These are phyloP conservation scores for Lactifluus echinatus DNA, from an alignment of 768 basidiomycete species.

Conservation along the genomic window DNA sequence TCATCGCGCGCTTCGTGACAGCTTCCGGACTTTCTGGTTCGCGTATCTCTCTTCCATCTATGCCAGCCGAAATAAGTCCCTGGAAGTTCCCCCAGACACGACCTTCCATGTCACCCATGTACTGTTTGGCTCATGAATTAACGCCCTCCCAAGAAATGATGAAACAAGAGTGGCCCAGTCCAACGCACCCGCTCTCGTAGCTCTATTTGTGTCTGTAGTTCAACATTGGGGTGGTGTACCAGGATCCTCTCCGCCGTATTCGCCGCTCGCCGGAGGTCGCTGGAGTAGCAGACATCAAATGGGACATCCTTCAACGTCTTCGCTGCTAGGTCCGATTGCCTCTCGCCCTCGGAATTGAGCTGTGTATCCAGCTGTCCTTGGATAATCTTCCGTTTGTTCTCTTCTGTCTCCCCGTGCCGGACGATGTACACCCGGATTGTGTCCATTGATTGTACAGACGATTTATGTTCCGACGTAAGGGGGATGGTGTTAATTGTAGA, in stretches of 20 bases:
- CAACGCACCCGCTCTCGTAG: slow-evolving; percentile 60
- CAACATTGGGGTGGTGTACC: slow-evolving; percentile 39
- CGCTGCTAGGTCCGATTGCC: slow-evolving; percentile 51
- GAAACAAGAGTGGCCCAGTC: not conserved
- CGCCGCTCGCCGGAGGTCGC: slow-evolving; percentile 61
- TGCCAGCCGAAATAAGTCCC: not conserved
- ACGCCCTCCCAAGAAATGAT: not conserved
- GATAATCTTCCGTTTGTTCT: slow-evolving; percentile 51
- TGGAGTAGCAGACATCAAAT: slow-evolving; percentile 57
- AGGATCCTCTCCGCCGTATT: slow-evolving; percentile 68
- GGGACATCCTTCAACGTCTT: slow-evolving; percentile 42
- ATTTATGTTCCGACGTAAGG: not conserved
- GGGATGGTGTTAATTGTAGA: not conserved
- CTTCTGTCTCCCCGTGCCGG: slow-evolving; percentile 73
- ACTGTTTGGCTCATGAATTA: slow-evolving; percentile 28
- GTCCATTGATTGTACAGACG: slow-evolving; percentile 22
- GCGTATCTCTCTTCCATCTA: slow-evolving; percentile 10
- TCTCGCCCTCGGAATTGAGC: slow-evolving; percentile 52
- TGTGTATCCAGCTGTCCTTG: slow-evolving; percentile 70
- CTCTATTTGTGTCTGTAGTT: slow-evolving; percentile 35
- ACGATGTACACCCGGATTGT: slow-evolving; percentile 51
- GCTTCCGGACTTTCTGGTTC: slow-evolving; percentile 15
- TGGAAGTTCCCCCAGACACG: slow-evolving; percentile 10
- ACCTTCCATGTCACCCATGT: slow-evolving; percentile 57
- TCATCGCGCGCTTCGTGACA: slow-evolving; percentile 34